Evolutionary conservation across 306 rosid genomes (phyloP).

Genomic region (Vigna unguiculata): DNA sequence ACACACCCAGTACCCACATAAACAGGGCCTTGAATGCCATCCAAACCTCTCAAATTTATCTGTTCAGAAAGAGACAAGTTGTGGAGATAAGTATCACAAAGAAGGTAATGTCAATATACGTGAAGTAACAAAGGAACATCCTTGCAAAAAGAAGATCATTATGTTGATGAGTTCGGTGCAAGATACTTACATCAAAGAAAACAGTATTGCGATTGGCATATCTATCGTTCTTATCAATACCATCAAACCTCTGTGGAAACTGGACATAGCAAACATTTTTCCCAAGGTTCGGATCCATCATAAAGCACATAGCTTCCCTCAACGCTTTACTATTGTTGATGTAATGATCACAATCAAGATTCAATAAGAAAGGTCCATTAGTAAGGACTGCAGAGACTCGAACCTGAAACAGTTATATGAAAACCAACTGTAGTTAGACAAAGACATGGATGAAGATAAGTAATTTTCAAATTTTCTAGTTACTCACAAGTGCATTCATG

Average conservation of each 20-base stretch:
- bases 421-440: not conserved
- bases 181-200: constrained; percentile 83
- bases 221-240: constrained; percentile 88
- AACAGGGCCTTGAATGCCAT: constrained; percentile 94
- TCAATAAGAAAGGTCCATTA: constrained; percentile 90
- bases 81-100: constrained; percentile 6
- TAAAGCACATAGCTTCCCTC: constrained; percentile 93
- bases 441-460: constrained; percentile 15
- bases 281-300: constrained; percentile 96
- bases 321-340: constrained; percentile 89
- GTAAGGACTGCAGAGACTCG: constrained; percentile 94
- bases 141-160: constrained; percentile 17
- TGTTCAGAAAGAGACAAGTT: constrained; percentile 47
- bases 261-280: constrained; percentile 86
- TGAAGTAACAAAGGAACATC: constrained; percentile 17
- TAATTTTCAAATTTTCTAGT: not conserved
- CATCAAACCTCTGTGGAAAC: constrained; percentile 93
- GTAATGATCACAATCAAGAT: constrained; percentile 99
- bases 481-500: constrained; percentile 90
- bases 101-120: not conserved
- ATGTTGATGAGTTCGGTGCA: not conserved
- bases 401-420: constrained; percentile 58
- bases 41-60: constrained; percentile 94
- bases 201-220: constrained; percentile 95
- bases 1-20: constrained; percentile 98